Percentiles rank a stretch among this genome's conserved stretches.
These are phyloP conservation scores for Penicillium pancosmium DNA, from an alignment of 495 filamentous ascomycete genomes.

Conservation along the genomic window DNA sequence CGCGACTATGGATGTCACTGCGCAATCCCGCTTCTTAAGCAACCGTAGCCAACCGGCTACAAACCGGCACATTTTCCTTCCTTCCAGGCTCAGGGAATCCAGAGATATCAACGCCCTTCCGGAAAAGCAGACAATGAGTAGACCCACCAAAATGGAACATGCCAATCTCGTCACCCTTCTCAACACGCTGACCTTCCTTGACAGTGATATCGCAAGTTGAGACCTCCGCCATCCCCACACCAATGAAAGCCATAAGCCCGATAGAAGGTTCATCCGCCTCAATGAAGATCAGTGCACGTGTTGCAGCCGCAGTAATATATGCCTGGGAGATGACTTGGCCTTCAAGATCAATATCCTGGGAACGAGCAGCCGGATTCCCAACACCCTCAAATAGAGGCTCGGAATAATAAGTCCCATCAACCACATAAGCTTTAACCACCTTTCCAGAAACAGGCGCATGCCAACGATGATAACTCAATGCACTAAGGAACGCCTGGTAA, in stretches of 20 bases:
- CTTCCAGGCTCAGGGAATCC: slow-evolving; percentile 53
- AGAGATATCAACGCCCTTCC: slow-evolving; percentile 31
- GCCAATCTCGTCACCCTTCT: slow-evolving; percentile 67
- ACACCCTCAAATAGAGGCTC: slow-evolving; percentile 59
- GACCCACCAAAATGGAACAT: slow-evolving; percentile 79
- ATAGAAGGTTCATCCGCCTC: slow-evolving; percentile 68
- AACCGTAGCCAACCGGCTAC: slow-evolving; percentile 46
- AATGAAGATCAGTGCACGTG: slow-evolving; percentile 68
- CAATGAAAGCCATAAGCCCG: slow-evolving; percentile 67
- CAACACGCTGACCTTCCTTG: slow-evolving; percentile 58
- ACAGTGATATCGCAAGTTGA: slow-evolving; percentile 70
- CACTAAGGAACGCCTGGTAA: slow-evolving; percentile 69
- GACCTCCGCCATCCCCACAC: slow-evolving; percentile 73
- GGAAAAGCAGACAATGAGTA: slow-evolving; percentile 64
- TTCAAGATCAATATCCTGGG: slow-evolving; percentile 56
- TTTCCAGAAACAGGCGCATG: slow-evolving; percentile 64
- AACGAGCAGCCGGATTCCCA: slow-evolving; percentile 40
- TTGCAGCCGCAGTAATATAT: slow-evolving; percentile 60
- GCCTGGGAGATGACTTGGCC: slow-evolving; percentile 65
- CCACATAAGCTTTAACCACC: slow-evolving; percentile 55
- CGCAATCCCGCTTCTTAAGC: not conserved
- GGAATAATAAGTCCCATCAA: slow-evolving; percentile 68
- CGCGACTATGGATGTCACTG: no score
- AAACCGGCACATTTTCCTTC: slow-evolving; percentile 60
- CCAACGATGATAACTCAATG: slow-evolving; percentile 72